Evolutionary conservation across 2,329 filamentous ascomycete species (phyloP).

Genomic region (Pseudocercospora vitis): DNA sequence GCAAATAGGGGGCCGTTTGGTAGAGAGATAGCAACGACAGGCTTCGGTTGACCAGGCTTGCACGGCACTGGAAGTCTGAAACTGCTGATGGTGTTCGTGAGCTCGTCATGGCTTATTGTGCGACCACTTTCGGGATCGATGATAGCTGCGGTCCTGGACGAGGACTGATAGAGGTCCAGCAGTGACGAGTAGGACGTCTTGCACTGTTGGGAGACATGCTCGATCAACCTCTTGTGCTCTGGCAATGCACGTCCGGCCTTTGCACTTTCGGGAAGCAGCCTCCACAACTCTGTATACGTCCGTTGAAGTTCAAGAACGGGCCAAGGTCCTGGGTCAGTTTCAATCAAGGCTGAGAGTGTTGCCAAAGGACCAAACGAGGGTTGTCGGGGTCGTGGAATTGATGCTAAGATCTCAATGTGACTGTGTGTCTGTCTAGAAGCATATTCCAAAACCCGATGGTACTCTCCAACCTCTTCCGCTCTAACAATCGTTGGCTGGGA

Average conservation of each 20-base stretch:
- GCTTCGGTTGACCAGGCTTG: conserved; percentile 35
- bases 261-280: conserved; percentile 40
- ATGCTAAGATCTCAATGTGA: conserved; percentile 14
- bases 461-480: conserved; percentile 13
- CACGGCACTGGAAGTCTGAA: conserved; percentile 32
- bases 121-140: conserved; percentile 34
- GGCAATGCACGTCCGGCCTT: conserved; percentile 34
- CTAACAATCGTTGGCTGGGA: conserved; percentile 15
- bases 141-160: conserved; percentile 29
- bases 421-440: conserved; percentile 4
- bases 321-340: conserved; percentile 30
- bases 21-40: conserved; percentile 53
- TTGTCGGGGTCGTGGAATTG: conserved; percentile 24
- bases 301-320: conserved; percentile 36
- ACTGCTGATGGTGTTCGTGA: conserved; percentile 29
- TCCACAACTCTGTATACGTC: conserved; percentile 41
- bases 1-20: conserved; percentile 58
- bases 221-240: conserved; percentile 22
- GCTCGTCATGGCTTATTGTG: conserved; percentile 29
- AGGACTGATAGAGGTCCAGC: conserved; percentile 33
- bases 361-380: conserved; percentile 32
- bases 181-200: conserved; percentile 32
- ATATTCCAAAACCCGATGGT: conserved; percentile 15
- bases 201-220: conserved; percentile 29
- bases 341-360: conserved; percentile 30